phyloP scores from a whole-genome alignment of 2,329 filamentous ascomycete species.

The Paecilomyces fulvus region DNA sequence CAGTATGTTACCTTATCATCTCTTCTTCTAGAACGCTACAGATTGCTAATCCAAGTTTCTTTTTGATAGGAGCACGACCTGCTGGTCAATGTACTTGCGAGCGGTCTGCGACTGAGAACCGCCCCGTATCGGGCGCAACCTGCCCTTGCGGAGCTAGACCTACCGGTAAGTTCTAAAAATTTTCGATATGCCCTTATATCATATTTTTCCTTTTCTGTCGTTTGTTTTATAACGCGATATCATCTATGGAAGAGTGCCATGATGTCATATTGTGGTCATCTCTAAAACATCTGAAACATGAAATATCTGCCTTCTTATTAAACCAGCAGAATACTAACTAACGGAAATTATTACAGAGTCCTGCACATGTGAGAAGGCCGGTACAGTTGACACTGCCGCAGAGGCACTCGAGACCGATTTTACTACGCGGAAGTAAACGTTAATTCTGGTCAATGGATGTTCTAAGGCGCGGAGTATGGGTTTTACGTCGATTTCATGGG shows the following conservation, averaged over 20 bases:
- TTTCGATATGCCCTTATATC: conserved; percentile 1
- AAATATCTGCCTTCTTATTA: conserved; percentile 5
- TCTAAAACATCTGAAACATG: background rate
- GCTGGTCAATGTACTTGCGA: conserved; percentile 77
- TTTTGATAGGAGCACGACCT: conserved; percentile 53
- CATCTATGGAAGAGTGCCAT: background rate
- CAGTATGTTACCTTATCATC: conserved; percentile 42
- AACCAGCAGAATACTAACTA: background rate
- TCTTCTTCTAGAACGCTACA: conserved; percentile 1
- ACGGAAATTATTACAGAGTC: conserved; percentile 38
- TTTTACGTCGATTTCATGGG: background rate
- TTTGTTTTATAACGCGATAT: background rate
- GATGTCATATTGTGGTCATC: background rate
- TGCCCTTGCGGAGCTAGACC: conserved; percentile 73
- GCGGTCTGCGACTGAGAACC: conserved; percentile 62
- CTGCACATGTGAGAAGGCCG: conserved; percentile 76
- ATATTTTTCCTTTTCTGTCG: background rate
- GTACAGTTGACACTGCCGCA: conserved; percentile 53
- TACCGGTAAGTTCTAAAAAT: conserved; percentile 46
- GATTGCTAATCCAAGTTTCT: background rate
- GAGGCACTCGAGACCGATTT: conserved; percentile 69
- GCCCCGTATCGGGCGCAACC: conserved; percentile 47
- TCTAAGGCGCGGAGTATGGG: background rate
- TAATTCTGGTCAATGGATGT: background rate
- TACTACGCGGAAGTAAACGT: conserved; percentile 52